Percentiles rank a stretch among this genome's conserved stretches.
These are phyloP conservation scores for Ammopiptanthus mongolicus DNA, from an alignment of 306 rosid genomes.

Conservation along the genomic window DNA sequence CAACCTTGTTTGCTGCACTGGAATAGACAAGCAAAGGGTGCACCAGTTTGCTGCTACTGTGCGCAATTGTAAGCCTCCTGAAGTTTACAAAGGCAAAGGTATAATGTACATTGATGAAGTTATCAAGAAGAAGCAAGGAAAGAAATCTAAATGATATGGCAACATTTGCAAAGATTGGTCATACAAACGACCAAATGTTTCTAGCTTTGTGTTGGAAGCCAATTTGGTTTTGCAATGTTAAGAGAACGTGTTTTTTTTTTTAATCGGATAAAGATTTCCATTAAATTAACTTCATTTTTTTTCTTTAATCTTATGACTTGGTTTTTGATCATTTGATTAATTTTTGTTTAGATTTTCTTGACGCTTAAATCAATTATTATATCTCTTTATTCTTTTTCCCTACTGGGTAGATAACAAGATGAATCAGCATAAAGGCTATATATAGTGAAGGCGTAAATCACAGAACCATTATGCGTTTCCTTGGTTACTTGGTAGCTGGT, in stretches of 20 bases:
- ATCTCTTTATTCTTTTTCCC: no score
- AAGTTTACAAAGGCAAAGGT: constrained; percentile 93
- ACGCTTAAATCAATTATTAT: background rate
- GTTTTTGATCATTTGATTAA: background rate
- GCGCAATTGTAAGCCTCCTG: constrained; percentile 82
- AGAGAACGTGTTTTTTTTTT: background rate
- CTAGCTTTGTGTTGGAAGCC: background rate
- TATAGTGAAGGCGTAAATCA: background rate
- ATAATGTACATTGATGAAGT: constrained; percentile 79
- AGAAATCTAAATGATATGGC: constrained; percentile 67
- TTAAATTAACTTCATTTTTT: background rate
- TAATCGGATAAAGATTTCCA: no score
- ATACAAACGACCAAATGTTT: background rate
- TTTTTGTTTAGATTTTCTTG: background rate
- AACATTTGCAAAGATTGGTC: background rate
- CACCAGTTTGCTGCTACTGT: constrained; percentile 84
- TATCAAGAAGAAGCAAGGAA: constrained; percentile 77
- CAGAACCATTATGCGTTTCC: background rate
- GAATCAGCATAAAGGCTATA: background rate
- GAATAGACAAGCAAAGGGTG: constrained; percentile 77
- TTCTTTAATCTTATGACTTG: background rate
- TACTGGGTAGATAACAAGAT: background rate
- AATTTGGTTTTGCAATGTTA: background rate
- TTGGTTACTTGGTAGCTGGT: background rate
- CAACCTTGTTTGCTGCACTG: constrained; percentile 86